These are phyloP conservation scores for Bifiguratus adelaidae DNA, from an alignment of 192 early-diverging fungal genomes.

Conservation along the genomic window DNA sequence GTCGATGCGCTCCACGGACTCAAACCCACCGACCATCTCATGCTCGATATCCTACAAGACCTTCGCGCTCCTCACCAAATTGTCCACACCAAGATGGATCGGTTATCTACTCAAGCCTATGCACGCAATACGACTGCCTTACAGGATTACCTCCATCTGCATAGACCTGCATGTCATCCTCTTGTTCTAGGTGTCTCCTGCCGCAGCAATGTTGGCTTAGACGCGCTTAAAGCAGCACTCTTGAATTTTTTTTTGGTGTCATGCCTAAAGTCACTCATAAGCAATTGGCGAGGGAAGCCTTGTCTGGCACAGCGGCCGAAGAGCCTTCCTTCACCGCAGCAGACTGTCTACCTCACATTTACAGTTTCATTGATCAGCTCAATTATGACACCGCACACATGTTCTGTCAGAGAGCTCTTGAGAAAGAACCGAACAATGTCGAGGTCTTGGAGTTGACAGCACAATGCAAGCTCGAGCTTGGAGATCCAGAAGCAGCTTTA, in stretches of 20 bases:
- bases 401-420: conserved; percentile 57
- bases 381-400: conserved; percentile 61
- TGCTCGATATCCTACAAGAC: conserved; percentile 28
- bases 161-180: too few relatives aligned
- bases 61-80: conserved; percentile 33
- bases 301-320: too few relatives aligned
- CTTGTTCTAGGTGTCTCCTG: too few relatives aligned
- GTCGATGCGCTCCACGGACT: conserved; percentile 31
- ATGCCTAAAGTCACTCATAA: too few relatives aligned
- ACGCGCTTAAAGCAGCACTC: too few relatives aligned
- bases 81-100: conserved; percentile 35
- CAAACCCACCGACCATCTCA: conserved; percentile 28
- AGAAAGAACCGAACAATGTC: conserved; percentile 44
- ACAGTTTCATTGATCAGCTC: conserved; percentile 63
- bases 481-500: conserved; percentile 50
- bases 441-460: conserved; percentile 58
- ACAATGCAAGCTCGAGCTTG: conserved; percentile 66
- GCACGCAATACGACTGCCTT: too few relatives aligned
- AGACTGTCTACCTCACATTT: conserved; percentile 47
- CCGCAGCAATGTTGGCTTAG: too few relatives aligned
- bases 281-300: too few relatives aligned
- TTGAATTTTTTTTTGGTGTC: too few relatives aligned
- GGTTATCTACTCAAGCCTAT: conserved; percentile 13
- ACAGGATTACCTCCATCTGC: too few relatives aligned
- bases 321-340: conserved; percentile 45